Percentiles rank a stretch among this genome's conserved stretches.
These are phyloP conservation scores for Agapanthus africanus DNA, from an alignment of 106 monocot species.

Conservation along the genomic window DNA sequence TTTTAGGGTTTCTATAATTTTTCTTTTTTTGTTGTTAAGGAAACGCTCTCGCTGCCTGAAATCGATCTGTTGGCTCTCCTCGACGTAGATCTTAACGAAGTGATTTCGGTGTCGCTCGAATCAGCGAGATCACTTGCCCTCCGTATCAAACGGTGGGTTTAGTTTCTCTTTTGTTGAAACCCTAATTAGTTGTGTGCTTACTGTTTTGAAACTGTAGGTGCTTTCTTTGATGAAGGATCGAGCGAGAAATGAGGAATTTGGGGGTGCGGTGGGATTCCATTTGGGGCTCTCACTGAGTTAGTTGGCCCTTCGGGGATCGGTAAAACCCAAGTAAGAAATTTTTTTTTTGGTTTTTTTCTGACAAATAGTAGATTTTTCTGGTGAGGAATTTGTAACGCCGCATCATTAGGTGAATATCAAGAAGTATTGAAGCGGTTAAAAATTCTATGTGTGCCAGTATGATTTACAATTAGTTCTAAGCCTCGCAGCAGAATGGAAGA, in stretches of 20 bases:
- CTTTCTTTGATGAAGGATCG: constrained; percentile 62
- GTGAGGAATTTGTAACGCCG: too few relatives aligned
- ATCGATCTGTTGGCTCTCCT: constrained; percentile 66
- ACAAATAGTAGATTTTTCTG: too few relatives aligned
- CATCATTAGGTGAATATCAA: too few relatives aligned
- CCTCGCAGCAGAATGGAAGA: too few relatives aligned
- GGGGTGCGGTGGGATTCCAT: constrained; percentile 73
- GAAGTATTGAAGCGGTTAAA: too few relatives aligned
- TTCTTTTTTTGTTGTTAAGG: constrained; percentile 21
- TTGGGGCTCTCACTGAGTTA: constrained; percentile 69
- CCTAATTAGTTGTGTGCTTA: not conserved
- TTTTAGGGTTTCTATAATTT: not conserved
- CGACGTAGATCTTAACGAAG: constrained; percentile 37
- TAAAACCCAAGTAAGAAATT: constrained; percentile 61
- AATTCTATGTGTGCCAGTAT: too few relatives aligned
- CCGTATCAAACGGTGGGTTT: constrained; percentile 58
- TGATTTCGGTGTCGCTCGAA: constrained; percentile 39
- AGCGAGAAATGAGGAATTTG: constrained; percentile 18
- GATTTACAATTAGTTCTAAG: too few relatives aligned
- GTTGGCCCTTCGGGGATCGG: constrained; percentile 97
- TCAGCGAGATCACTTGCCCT: constrained; percentile 70
- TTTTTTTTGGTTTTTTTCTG: not conserved
- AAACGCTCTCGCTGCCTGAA: constrained; percentile 80
- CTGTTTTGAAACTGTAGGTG: constrained; percentile 29
- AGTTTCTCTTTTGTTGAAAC: not conserved